Evolutionary conservation across 192 early-diverging fungal species (phyloP), one percentile per base, ranked within the genome.

Genomic region (Funneliformis geosporum): DNA sequence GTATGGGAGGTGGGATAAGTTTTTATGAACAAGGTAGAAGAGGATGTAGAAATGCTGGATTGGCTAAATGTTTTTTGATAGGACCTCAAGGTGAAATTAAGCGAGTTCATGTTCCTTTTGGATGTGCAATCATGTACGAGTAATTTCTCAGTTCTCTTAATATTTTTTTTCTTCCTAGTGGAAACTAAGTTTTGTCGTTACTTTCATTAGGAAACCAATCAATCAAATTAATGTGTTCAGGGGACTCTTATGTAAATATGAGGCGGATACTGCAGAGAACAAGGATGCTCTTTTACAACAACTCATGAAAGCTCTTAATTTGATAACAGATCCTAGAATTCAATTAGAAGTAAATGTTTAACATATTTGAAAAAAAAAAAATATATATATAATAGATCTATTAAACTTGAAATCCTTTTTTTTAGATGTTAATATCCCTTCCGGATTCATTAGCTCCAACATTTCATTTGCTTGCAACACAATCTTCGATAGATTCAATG

Each of bases 11-110:
- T 84, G 76, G 86, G 68, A 82, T 81, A 83, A 77, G 76, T 65
- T 76, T 74, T 33, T 55, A 46, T 18, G 50, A 82, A 75, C 25
- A 83, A 47, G 60, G 62, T 25, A 39, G 70, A 38, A 25, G 43
- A 38, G 78, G 78, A 39, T 43, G 60, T 23, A 73, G 76, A n/a
- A 78, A 47, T 28, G 74, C 65, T 10, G 83, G 79, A 2, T 66
- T 87, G 40, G 85, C 88, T 0, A 83, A 82, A 59, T 89, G 87
- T 84, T 75, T 91, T 9, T 72, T 89, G 33, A 84, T 89, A 25
- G 87, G 88, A 7, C 88, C 88, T 5, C 82, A 82, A 39, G 89
- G 89, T 0, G 88, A 87, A 81, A 84, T 90, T 11, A 73, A 81
- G 39, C 74, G 66, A 14, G 80, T 87, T 40, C 69, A 67, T 9